Base-by-base conservation (phyloP, 163 green algal species). In the Scenedesmus sp. region DNA sequence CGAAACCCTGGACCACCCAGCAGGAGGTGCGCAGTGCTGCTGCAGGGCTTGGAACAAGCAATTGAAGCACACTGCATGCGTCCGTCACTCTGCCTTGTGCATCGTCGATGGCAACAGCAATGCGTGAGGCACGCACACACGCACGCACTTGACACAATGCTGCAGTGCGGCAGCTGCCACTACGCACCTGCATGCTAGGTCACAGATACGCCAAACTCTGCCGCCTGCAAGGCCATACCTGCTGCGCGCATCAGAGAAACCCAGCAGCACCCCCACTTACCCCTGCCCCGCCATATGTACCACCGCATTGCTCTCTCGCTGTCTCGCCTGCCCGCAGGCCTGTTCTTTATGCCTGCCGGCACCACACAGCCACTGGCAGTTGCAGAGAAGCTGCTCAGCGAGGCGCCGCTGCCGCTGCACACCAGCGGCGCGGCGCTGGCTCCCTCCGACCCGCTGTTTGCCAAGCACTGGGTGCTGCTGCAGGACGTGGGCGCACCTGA, bases 1-100 rank as follows among this genome's bases (percentile, higher is more conserved):
- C 84, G 98, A 99, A 84, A 95, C 95, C 0, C 92, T 98, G 59
- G 98, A 99, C 93, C 95, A 99, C 91, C 98, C 98, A 0, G 94
- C 99, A 9, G 97, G 96, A 90, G 93, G 93, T 95, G 84, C n/a
- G 88, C 0, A 3, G 55, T 13, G 4, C 18, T 70, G 82, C 23
- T 54, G 26, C 26, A 26, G 26, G 26, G 26, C 26, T 26, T 26
- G 26, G 26, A 26, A 26, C 26, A 26, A 84, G 8, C 76, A 4
- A 18, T 13, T 4, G 56, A 8, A 6, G 56, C 76, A 84, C 55
- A 3, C 79, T 66, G n/a, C 10, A 4, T 26, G 5, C 8, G 26
- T 85, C 34, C 79, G 8, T 60, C 4, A 15, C 1, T 5, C 52
- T 26, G 52, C 12, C 20, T 13, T 82, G 23, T 52, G 9, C 73